Conservation (phyloP, 2,329 filamentous ascomycete species). For the Verruconis gallopava region DNA sequence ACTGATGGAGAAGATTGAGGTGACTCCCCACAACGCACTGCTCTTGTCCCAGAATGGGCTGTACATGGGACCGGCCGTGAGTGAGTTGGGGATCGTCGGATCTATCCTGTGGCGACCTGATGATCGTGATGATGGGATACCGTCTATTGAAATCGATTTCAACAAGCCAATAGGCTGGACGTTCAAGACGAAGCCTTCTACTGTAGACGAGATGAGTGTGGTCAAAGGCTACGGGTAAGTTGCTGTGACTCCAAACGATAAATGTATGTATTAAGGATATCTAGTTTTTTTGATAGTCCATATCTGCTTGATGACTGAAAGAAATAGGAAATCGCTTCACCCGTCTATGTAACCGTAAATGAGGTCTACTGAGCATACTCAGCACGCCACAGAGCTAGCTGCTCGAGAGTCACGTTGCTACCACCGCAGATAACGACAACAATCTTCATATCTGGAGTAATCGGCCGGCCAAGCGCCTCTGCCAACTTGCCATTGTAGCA, state of each 20-base stretch:
- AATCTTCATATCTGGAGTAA: constrained; percentile 55
- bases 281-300: constrained; percentile 34
- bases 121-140: background rate
- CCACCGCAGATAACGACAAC: constrained; percentile 76
- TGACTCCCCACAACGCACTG: constrained; percentile 21
- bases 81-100: constrained; percentile 32
- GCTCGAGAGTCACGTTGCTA: constrained; percentile 37
- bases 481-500: constrained; percentile 52
- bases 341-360: no score
- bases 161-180: constrained; percentile 28
- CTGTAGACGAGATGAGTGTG: constrained; percentile 34
- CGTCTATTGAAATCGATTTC: constrained; percentile 21
- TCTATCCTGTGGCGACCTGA: constrained; percentile 26
- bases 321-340: no score
- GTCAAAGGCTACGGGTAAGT: constrained; percentile 35
- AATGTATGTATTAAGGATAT: no score
- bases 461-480: constrained; percentile 43
- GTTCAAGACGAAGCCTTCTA: constrained; percentile 31
- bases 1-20: constrained; percentile 29
- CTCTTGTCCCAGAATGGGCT: constrained; percentile 22
- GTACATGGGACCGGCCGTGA: constrained; percentile 26
- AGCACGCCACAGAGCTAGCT: constrained; percentile 33
- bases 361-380: constrained; percentile 3
- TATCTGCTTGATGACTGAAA: constrained; percentile 16
- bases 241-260: no score